Conservation (phyloP, 192 early-diverging fungal species). For the Dissophora globulifera region DNA sequence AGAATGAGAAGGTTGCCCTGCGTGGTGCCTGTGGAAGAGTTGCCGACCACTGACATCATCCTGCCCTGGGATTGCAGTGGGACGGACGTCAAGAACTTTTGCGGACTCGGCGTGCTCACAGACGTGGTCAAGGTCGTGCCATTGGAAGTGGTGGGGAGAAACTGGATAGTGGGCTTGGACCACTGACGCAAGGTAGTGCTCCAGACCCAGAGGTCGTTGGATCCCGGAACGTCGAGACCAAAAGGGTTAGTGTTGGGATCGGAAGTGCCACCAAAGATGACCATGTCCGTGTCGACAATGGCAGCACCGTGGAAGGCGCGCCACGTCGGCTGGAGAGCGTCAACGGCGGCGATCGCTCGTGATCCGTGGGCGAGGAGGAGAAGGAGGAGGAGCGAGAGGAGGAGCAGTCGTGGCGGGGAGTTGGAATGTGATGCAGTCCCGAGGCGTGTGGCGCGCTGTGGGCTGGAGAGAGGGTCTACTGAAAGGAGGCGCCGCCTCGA, state of each 20-base stretch:
- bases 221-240: conserved; percentile 27
- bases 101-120: conserved; percentile 26
- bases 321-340: conserved; percentile 30
- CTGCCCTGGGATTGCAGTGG: conserved; percentile 50
- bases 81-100: conserved; percentile 51
- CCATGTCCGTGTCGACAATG: conserved; percentile 53
- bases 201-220: conserved; percentile 60
- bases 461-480: conserved; percentile 3
- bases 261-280: conserved; percentile 60
- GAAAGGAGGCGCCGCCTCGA: conserved; percentile 4
- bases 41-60: conserved; percentile 53
- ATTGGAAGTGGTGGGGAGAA: neutral
- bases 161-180: conserved; percentile 53
- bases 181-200: conserved; percentile 55
- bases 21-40: conserved; percentile 44
- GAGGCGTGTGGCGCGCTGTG: neutral
- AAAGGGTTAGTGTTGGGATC: conserved; percentile 38
- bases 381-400: conserved; percentile 1
- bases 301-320: conserved; percentile 47
- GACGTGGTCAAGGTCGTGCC: neutral
- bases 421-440: neutral
- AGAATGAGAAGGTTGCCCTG: conserved; percentile 52
- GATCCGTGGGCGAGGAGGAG: neutral
- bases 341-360: neutral
- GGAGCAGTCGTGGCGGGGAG: neutral